These are phyloP conservation scores for Lentinus tigrinus DNA, from an alignment of 768 basidiomycete genomes.

Conservation along the genomic window DNA sequence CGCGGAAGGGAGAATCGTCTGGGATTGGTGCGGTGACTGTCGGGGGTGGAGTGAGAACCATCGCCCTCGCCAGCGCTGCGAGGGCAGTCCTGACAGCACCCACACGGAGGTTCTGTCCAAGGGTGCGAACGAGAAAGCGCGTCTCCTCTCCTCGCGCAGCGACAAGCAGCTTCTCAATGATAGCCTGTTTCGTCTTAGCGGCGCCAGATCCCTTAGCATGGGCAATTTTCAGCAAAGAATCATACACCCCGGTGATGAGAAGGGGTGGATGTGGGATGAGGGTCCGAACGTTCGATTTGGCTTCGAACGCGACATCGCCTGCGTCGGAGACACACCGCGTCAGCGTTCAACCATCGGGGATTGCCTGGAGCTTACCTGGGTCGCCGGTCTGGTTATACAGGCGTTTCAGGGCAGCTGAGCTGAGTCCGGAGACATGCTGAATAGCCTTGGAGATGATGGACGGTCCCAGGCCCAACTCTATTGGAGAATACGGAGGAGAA, in stretches of 20 bases:
- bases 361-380: constrained; percentile 32
- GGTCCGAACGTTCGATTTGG: constrained; percentile 74
- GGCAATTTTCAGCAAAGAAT: constrained; percentile 65
- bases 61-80: constrained; percentile 75
- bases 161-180: constrained; percentile 81
- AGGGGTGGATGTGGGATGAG: constrained; percentile 72
- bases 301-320: constrained; percentile 86
- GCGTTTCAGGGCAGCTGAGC: constrained; percentile 52
- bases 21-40: constrained; percentile 21
- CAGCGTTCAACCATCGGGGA: not conserved
- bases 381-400: constrained; percentile 79
- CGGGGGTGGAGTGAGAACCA: constrained; percentile 56
- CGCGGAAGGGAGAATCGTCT: constrained; percentile 29
- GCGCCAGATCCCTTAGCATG: constrained; percentile 73
- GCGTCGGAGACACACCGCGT: not conserved
- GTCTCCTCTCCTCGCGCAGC: constrained; percentile 84
- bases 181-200: constrained; percentile 69
- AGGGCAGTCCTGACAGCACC: constrained; percentile 86
- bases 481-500: constrained; percentile 67
- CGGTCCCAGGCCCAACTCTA: constrained; percentile 70
- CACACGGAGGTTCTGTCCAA: constrained; percentile 77
- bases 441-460: constrained; percentile 69
- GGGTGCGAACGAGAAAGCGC: constrained; percentile 76
- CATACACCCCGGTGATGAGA: constrained; percentile 63
- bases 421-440: constrained; percentile 70